Conservation (phyloP, 306 rosid species). For the Fragaria ananassa region DNA sequence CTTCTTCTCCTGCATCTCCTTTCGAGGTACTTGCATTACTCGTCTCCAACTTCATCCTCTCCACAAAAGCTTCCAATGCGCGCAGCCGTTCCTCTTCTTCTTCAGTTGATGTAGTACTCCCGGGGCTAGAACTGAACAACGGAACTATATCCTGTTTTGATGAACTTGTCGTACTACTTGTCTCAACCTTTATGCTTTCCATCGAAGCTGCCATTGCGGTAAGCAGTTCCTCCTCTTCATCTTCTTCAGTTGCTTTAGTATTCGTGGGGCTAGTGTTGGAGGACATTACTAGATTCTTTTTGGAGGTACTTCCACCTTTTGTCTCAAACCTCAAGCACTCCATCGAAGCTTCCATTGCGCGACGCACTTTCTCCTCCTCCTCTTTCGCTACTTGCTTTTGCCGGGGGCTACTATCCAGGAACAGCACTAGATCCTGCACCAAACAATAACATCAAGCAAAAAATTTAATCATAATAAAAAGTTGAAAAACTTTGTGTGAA, state of each 20-base stretch:
- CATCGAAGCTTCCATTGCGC: background rate
- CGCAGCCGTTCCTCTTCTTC: too few relatives aligned
- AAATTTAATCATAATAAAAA: background rate
- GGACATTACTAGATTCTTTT: background rate
- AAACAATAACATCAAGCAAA: background rate
- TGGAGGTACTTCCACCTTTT: background rate
- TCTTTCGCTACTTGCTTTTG: background rate
- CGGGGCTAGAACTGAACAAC: too few relatives aligned
- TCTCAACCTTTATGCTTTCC: background rate
- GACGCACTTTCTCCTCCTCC: background rate
- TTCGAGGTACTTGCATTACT: too few relatives aligned
- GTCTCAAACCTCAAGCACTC: background rate
- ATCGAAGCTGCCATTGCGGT: background rate
- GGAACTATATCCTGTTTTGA: too few relatives aligned
- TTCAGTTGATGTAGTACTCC: too few relatives aligned
- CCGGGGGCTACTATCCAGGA: background rate
- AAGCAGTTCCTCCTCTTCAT: background rate
- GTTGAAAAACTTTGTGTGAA: background rate
- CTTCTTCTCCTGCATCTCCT: background rate
- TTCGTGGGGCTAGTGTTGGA: too few relatives aligned
- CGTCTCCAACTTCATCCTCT: too few relatives aligned
- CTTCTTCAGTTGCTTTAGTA: background rate
- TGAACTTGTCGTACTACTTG: too few relatives aligned
- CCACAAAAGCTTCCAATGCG: too few relatives aligned
- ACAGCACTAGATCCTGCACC: background rate